Percentiles rank a stretch among this genome's conserved stretches.
Conservation (phyloP, 345 rosid species). For the Gossypium rotundifolium region DNA sequence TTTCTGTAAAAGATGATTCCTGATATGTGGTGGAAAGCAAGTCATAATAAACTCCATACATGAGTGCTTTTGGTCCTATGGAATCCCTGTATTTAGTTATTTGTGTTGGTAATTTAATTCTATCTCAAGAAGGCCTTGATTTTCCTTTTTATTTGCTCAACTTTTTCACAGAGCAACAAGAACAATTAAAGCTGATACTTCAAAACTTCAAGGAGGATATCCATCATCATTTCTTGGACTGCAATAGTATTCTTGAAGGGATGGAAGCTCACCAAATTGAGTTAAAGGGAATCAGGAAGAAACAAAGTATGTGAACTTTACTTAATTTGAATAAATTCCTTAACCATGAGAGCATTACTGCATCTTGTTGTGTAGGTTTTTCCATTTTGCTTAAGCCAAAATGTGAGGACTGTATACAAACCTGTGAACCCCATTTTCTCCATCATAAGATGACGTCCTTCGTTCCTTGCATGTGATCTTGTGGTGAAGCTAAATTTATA, state of each 20-base stretch:
- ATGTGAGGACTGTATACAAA: not conserved
- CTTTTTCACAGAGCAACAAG: conserved; percentile 56
- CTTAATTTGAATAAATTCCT: conserved; percentile 2
- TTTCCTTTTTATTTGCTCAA: conserved; percentile 10
- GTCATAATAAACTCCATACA: not conserved
- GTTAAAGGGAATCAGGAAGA: conserved; percentile 56
- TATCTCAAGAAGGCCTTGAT: not conserved
- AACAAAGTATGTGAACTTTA: conserved; percentile 63
- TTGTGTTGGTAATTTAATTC: not conserved
- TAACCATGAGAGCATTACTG: not conserved
- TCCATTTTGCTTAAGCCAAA: not conserved
- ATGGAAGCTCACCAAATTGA: conserved; percentile 62
- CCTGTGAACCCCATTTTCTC: not conserved
- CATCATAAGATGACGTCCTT: not conserved
- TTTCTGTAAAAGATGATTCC: not conserved
- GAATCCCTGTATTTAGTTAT: not conserved
- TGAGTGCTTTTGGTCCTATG: not conserved
- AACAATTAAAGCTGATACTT: conserved; percentile 56
- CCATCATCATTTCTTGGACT: conserved; percentile 51
- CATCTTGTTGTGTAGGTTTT: not conserved
- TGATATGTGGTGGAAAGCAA: conserved; percentile 3
- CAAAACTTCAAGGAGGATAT: conserved; percentile 64
- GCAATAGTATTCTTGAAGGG: conserved; percentile 47
- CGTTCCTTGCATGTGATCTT: not conserved
- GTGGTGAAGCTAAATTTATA: not conserved